Evolutionary conservation across 2,329 filamentous ascomycete genomes (phyloP).

Genomic region (Trichoderma endophyticum): DNA sequence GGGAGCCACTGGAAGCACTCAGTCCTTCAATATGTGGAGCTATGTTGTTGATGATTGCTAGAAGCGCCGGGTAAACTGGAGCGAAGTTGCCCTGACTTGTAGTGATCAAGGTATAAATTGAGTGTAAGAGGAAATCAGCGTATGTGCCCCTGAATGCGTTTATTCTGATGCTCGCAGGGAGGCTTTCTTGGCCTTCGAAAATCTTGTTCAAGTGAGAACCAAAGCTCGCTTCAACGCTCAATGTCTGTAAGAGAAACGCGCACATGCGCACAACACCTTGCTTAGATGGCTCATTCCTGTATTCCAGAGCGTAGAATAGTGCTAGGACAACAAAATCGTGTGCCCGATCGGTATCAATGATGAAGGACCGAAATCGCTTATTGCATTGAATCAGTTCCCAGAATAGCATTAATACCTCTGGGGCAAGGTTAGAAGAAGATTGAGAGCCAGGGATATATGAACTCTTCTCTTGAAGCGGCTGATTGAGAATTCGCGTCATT

Average conservation of each 20-base stretch:
- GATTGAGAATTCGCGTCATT: conserved; percentile 87
- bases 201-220: conserved; percentile 83
- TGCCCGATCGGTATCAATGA: conserved; percentile 89
- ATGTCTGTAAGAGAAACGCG: conserved; percentile 90
- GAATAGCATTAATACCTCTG: conserved; percentile 94
- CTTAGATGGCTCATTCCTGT: conserved; percentile 79
- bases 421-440: conserved; percentile 77
- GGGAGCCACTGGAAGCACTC: conserved; percentile 70
- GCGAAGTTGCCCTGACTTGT: conserved; percentile 86
- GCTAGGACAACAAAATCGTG: conserved; percentile 91
- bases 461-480: conserved; percentile 82
- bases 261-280: conserved; percentile 96
- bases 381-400: conserved; percentile 98
- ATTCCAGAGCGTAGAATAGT: conserved; percentile 88
- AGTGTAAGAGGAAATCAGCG: conserved; percentile 91
- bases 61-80: conserved; percentile 84
- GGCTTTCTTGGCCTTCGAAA: conserved; percentile 83
- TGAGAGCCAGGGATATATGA: conserved; percentile 87
- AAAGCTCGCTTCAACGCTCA: conserved; percentile 90
- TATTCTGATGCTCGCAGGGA: conserved; percentile 78
- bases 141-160: conserved; percentile 84
- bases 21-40: conserved; percentile 79
- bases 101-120: conserved; percentile 87
- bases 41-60: conserved; percentile 92
- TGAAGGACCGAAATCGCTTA: conserved; percentile 92